phyloP scores from a whole-genome alignment of 352 stramenopile species.

The Phytophthora syringae region DNA sequence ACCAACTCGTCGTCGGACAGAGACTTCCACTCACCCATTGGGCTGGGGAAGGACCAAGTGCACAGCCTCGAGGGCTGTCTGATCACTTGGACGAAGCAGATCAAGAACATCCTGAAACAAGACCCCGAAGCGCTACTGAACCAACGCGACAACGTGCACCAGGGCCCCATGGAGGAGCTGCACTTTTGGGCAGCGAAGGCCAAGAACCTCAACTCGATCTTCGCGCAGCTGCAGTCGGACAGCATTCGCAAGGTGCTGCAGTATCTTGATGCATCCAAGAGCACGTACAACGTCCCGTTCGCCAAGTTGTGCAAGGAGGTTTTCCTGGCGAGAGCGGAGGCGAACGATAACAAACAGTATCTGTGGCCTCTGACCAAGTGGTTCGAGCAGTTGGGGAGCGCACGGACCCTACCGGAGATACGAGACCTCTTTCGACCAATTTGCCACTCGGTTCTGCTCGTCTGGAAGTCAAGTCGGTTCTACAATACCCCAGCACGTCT shows the following conservation, averaged over 20 bases:
- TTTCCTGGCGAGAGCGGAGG: slow-evolving; percentile 86
- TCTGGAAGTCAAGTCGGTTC: slow-evolving; percentile 92
- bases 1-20: slow-evolving; percentile 3
- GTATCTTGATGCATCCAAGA: slow-evolving; percentile 88
- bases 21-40: slow-evolving; percentile 17
- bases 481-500: slow-evolving; percentile 92
- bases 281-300: slow-evolving; percentile 93
- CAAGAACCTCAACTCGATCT: slow-evolving; percentile 91
- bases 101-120: slow-evolving; percentile 93
- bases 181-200: slow-evolving; percentile 89
- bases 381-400: slow-evolving; percentile 53
- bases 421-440: slow-evolving; percentile 84
- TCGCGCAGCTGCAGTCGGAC: slow-evolving; percentile 89
- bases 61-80: slow-evolving; percentile 89
- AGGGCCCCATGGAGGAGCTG: slow-evolving; percentile 89
- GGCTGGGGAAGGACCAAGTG: slow-evolving; percentile 79
- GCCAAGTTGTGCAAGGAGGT: slow-evolving; percentile 93
- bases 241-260: slow-evolving; percentile 88
- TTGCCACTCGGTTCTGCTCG: slow-evolving; percentile 87
- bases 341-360: slow-evolving; percentile 90
- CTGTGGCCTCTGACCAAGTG: slow-evolving; percentile 75
- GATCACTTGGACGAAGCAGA: slow-evolving; percentile 96
- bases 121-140: slow-evolving; percentile 84
- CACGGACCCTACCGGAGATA: slow-evolving; percentile 58
- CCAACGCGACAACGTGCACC: slow-evolving; percentile 55